A percentile compares a stretch with the other conserved stretches of the same genome.
These are phyloP conservation scores for Paecilomyces variotii DNA, from an alignment of 2,329 filamentous ascomycete genomes.

Conservation along the genomic window DNA sequence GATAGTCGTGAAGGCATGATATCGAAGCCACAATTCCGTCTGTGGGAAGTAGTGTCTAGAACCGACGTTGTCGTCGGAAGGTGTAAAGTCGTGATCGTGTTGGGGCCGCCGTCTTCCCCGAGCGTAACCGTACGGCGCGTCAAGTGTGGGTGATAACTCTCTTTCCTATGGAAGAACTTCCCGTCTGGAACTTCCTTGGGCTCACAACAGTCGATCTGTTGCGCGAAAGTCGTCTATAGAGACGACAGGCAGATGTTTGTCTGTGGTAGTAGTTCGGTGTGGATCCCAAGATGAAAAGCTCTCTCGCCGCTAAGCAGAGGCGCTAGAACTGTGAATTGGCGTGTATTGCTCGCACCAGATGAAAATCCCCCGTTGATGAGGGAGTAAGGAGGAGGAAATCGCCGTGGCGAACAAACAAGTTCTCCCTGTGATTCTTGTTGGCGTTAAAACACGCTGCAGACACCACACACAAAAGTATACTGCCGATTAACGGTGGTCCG, in stretches of 20 bases:
- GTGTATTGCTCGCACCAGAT: neutral
- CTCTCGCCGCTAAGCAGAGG: neutral
- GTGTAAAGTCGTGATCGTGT: constrained; percentile 13
- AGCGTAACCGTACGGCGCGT: constrained; percentile 36
- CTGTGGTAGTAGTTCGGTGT: neutral
- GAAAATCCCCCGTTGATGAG: neutral
- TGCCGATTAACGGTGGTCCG: constrained; percentile 10
- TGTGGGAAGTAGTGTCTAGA: constrained; percentile 3
- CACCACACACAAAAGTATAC: neutral
- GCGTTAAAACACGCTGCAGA: constrained; percentile 5
- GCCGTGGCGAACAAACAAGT: neutral
- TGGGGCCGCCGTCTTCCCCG: constrained; percentile 38
- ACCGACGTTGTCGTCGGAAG: neutral
- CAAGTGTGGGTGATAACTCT: constrained; percentile 12
- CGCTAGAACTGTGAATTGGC: neutral
- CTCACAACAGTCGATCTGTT: neutral
- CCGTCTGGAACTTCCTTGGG: constrained; percentile 5
- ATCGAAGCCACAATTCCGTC: constrained; percentile 18
- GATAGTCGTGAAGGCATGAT: constrained; percentile 77
- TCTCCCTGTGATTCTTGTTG: neutral
- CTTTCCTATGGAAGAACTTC: constrained; percentile 5
- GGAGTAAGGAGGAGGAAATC: neutral
- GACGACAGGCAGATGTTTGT: neutral
- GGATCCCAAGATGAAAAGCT: neutral
- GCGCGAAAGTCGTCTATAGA: neutral